phyloP scores from a whole-genome alignment of 129 eudicot genomes.

The Daucus carota region DNA sequence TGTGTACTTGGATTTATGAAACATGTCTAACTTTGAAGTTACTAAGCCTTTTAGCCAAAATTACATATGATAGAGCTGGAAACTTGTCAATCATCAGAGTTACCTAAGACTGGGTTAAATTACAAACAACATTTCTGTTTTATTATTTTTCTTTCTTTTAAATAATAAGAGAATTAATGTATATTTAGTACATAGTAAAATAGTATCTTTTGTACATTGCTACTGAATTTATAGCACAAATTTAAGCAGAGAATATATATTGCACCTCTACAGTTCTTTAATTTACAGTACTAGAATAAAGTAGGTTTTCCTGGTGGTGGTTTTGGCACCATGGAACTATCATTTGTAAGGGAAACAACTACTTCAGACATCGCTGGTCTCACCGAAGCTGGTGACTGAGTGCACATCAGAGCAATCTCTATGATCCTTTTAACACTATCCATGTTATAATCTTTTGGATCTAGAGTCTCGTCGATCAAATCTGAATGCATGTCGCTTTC shows the following conservation, averaged over 20 bases:
- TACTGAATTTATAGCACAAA: background rate
- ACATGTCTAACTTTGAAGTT: no score
- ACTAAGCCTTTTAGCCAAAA: no score
- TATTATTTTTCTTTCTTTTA: no score
- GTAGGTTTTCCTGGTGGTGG: background rate
- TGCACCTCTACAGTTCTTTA: no score
- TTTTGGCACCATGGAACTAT: background rate
- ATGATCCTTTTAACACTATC: background rate
- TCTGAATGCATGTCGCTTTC: background rate
- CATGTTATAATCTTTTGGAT: background rate
- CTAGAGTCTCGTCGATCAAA: slow-evolving; percentile 1
- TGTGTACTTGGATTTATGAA: no score
- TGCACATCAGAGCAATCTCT: slow-evolving; percentile 7
- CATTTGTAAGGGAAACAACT: background rate
- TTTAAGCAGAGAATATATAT: background rate
- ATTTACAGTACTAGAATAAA: background rate
- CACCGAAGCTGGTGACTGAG: slow-evolving; percentile 8
- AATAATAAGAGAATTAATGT: background rate
- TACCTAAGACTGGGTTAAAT: no score
- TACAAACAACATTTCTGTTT: no score
- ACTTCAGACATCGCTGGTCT: slow-evolving; percentile 7
- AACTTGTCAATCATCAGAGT: no score
- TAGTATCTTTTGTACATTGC: background rate
- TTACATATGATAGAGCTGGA: no score
- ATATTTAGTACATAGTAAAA: background rate